Evolutionary conservation across 2,329 filamentous ascomycete genomes (phyloP), one percentile per base, ranked within the genome.

Genomic region (Tricladium varicosporioides): DNA sequence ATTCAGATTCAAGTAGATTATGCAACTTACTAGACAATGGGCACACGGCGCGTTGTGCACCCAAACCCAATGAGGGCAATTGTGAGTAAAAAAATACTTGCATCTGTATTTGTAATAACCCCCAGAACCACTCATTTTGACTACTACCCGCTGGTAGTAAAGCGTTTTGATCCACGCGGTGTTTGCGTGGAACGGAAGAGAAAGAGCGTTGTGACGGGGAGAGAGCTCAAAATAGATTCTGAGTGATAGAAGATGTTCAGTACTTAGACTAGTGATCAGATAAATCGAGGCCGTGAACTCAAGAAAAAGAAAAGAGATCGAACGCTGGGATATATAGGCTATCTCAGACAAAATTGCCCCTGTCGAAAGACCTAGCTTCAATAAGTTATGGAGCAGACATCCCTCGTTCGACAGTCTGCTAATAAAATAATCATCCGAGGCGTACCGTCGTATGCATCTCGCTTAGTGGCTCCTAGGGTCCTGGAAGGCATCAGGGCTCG

Each of bases 31-130:
- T 60, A 78, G 71, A 66, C 80, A 82, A 60, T 70, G 72, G 53
- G 78, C 71, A 67, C 80, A 82, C 10, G 78, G 71, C 36, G 76
- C 72, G 53, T 78, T 76, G 53, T 80, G 78, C 15, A 81, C 74
- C 70, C 78, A 81, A 10, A 82, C 79, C 80, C 79, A 82, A 62
- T 82, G 78, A 5, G 71, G 74, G 62, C 79, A 81, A 60, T 80
- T 76, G 65, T 79, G 73, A 31, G 76, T 75, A 56, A 75, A 75
- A 63, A 78, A 81, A 72, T 81, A 79, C 69, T 80, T 82, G 75
- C 80, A 82, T 44, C 77, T 74, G 68, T 79, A 82, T 71, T 77
- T 80, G 66, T 80, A 81, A 50, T 69, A 69, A 32, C 67, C 68
- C 58, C 67, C 67, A 32, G 60, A 64, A 27, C 67, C 67, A 63